Evolutionary conservation across 2,329 filamentous ascomycete genomes (phyloP), one percentile per base, ranked within the genome.

Genomic region (Fusarium fujikuroi): DNA sequence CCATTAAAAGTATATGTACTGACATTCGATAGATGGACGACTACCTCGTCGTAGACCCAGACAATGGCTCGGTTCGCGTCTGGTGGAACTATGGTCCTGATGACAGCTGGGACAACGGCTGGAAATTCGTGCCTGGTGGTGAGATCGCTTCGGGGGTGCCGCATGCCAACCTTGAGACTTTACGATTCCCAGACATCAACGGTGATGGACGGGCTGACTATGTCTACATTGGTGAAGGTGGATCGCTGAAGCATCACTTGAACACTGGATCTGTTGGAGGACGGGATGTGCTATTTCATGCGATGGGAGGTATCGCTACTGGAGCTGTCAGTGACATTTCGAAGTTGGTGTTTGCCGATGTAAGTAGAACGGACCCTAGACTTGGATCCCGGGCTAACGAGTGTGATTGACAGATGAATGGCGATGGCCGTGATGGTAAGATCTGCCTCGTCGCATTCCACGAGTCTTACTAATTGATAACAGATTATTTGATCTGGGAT

Each of bases 131-230:
- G 2, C 56, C 59, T 3, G 77, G 76, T 15, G 77, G 75, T 9
- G 36, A 74, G 21, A 76, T 78, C n/a, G 75, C 77, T 5, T 68
- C 65, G 1, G 75, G 75, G 1, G 74, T 76, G 18, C 75, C 69
- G 1, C 76, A 78, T 32, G 76, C 77, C 2, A 78, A 77, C 28
- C 57, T 65, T 5, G 53, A 59, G 16, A 78, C 77, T 4, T 25
- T 79, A 0, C 66, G 75, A 5, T 78, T 78, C 42, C 66, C 76
- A 7, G 75, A 78, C 32, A 72, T 78, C 54, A 79, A 78, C 42
- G 76, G 77, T 15, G 76, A 78, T 52, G 75, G 76, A 9, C 23
- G 76, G 15, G 74, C 76, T 10, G 77, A 77, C 60, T 79, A 77
- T 34, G 70, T 79, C 8, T 73, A 71, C 7, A 69, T 76, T 7